A percentile compares a stretch with the other conserved stretches of the same genome.
These are phyloP conservation scores for Sporothrix humicola DNA, from an alignment of 2,329 filamentous ascomycete species.

Conservation along the genomic window DNA sequence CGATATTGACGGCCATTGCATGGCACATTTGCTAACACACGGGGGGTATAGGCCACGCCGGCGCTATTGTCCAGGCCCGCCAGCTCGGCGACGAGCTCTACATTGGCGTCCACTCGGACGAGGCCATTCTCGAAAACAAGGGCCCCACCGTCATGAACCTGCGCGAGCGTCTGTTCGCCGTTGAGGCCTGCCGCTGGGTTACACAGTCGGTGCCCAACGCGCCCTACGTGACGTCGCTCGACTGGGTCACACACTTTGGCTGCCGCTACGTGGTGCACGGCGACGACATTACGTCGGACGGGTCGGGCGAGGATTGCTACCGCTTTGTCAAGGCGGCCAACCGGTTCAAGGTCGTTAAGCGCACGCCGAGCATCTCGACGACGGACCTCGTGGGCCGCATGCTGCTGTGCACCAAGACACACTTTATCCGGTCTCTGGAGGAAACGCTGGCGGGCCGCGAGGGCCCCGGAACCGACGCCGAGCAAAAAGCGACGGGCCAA, in stretches of 20 bases:
- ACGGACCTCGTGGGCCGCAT: constrained; percentile 98
- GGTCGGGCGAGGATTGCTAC: constrained; percentile 93
- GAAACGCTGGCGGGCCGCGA: constrained; percentile 72
- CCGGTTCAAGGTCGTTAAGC: constrained; percentile 94
- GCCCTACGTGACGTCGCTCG: constrained; percentile 91
- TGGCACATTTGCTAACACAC: background rate
- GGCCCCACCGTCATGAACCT: constrained; percentile 97
- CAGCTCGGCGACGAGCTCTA: constrained; percentile 87
- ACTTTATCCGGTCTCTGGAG: constrained; percentile 85
- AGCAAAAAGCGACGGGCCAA: constrained; percentile 66
- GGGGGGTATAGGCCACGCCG: constrained; percentile 75
- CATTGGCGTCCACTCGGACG: constrained; percentile 93
- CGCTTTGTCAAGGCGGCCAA: constrained; percentile 94
- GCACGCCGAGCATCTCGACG: constrained; percentile 94
- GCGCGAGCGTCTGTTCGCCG: constrained; percentile 84
- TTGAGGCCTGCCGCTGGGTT: constrained; percentile 94
- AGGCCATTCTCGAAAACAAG: constrained; percentile 95
- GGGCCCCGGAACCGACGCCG: constrained; percentile 69
- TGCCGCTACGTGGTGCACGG: constrained; percentile 73
- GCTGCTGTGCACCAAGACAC: constrained; percentile 91
- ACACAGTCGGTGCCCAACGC: constrained; percentile 82
- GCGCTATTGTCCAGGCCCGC: constrained; percentile 94
- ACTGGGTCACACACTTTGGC: constrained; percentile 94
- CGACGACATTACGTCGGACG: constrained; percentile 65
- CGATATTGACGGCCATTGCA: background rate